Conservation (phyloP, 2,329 filamentous ascomycete genomes). For the Aspergillus ochraceus region DNA sequence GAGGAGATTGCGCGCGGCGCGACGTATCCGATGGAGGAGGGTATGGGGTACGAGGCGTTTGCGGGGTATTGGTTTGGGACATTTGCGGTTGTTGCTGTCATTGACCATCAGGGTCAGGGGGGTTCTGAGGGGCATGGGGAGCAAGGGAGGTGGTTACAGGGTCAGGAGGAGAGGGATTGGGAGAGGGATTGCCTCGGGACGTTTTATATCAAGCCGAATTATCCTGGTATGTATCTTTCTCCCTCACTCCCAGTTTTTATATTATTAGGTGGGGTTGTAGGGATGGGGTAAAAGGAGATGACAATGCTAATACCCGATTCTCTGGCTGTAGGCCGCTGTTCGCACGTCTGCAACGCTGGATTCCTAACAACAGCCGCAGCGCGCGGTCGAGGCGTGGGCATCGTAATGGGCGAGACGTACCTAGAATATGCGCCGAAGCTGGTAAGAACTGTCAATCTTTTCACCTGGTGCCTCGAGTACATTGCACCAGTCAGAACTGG, state of each 20-base stretch:
- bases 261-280: slow-evolving; percentile 14
- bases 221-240: slow-evolving; percentile 25
- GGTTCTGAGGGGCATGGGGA: too few relatives aligned
- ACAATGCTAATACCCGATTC: neutral
- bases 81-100: slow-evolving; percentile 35
- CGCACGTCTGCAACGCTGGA: slow-evolving; percentile 41
- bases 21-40: slow-evolving; percentile 42
- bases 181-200: slow-evolving; percentile 38
- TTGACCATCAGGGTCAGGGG: slow-evolving; percentile 9
- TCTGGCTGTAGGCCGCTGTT: slow-evolving; percentile 34
- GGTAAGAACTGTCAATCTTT: too few relatives aligned
- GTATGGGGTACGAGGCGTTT: slow-evolving; percentile 31
- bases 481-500: too few relatives aligned
- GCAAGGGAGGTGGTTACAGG: slow-evolving; percentile 7
- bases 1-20: slow-evolving; percentile 36
- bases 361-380: slow-evolving; percentile 36
- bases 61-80: slow-evolving; percentile 41
- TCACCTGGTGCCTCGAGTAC: too few relatives aligned
- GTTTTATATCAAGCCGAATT: slow-evolving; percentile 45
- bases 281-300: neutral
- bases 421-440: slow-evolving; percentile 38
- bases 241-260: neutral
- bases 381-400: slow-evolving; percentile 35
- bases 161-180: slow-evolving; percentile 33
- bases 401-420: slow-evolving; percentile 39